Evolutionary conservation across 75 land plant genomes (phyloP).

Genomic region (Selaginella tamariscina): DNA sequence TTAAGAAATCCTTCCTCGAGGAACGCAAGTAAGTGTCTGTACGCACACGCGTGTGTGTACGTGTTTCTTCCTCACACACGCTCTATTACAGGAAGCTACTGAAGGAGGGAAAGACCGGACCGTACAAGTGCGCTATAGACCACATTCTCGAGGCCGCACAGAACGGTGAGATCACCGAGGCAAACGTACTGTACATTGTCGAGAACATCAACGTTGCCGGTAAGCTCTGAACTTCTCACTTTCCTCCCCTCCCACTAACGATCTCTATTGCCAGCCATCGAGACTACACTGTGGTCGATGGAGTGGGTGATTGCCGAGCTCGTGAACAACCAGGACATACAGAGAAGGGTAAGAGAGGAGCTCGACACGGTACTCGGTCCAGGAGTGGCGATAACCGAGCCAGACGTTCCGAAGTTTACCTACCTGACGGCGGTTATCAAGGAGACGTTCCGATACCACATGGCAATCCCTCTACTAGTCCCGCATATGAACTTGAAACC

Average conservation of each 20-base stretch:
- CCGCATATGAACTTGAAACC: constrained; percentile 92
- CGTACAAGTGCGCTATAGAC: constrained; percentile 60
- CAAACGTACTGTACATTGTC: constrained; percentile 75
- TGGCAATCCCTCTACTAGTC: constrained; percentile 90
- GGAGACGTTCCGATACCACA: constrained; percentile 78
- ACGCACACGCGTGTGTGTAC: not conserved
- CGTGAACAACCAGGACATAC: constrained; percentile 83
- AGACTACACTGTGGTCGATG: constrained; percentile 89
- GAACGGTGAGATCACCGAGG: constrained; percentile 75
- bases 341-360: constrained; percentile 47
- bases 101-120: constrained; percentile 13
- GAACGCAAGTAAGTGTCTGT: constrained; percentile 41
- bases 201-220: constrained; percentile 97
- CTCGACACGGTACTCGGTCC: constrained; percentile 59
- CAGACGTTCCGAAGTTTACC: constrained; percentile 52
- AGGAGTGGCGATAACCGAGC: constrained; percentile 61
- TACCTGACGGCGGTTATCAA: constrained; percentile 84
- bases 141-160: constrained; percentile 57
- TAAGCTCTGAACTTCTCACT: constrained; percentile 1
- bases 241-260: not conserved
- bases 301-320: constrained; percentile 95
- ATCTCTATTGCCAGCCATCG: constrained; percentile 42
- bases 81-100: constrained; percentile 26
- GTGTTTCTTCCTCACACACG: not conserved
- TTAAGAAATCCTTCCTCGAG: constrained; percentile 58